Evolutionary conservation across 768 basidiomycete species (phyloP).

Genomic region (Podaxis sp.): DNA sequence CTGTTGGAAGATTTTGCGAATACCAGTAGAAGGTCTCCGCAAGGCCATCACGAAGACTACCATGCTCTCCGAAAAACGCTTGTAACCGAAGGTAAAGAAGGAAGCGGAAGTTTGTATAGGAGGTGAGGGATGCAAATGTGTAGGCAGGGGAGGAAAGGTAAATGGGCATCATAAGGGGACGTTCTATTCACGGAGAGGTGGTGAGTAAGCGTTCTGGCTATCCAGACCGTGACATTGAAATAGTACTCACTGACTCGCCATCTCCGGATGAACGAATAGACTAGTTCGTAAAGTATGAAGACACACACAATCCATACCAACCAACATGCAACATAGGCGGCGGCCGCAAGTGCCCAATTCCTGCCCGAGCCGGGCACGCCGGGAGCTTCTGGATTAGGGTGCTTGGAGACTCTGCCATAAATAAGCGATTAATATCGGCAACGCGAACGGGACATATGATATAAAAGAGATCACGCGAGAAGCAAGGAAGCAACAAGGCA

Average conservation of each 20-base stretch:
- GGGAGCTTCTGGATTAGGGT: conserved; percentile 66
- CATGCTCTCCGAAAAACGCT: conserved; percentile 42
- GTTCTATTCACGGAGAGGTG: conserved; percentile 47
- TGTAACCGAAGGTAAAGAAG: conserved; percentile 74
- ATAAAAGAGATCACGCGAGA: conserved; percentile 5
- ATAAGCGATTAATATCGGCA: conserved; percentile 4
- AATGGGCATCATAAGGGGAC: conserved; percentile 78
- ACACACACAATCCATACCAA: conserved; percentile 69
- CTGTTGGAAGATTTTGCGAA: conserved; percentile 82
- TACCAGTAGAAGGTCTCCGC: conserved; percentile 86
- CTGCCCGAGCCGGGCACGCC: conserved; percentile 56
- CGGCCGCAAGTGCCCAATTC: conserved; percentile 80
- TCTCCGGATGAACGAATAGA: conserved; percentile 71
- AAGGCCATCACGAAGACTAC: conserved; percentile 38
- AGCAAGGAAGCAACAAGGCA: conserved; percentile 5
- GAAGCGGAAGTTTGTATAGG: conserved; percentile 84
- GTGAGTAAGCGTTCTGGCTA: conserved; percentile 12
- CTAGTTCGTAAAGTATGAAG: conserved; percentile 72
- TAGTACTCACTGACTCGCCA: conserved; percentile 75
- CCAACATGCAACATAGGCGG: conserved; percentile 85
- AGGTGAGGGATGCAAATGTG: conserved; percentile 72
- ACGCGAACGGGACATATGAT: neutral
- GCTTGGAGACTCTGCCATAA: conserved; percentile 61
- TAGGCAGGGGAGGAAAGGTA: conserved; percentile 81
- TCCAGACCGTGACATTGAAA: conserved; percentile 12